Evolutionary conservation across 1,284 basidiomycete species (phyloP), one percentile per base, ranked within the genome.

Genomic region (Boletellus deceptivus): DNA sequence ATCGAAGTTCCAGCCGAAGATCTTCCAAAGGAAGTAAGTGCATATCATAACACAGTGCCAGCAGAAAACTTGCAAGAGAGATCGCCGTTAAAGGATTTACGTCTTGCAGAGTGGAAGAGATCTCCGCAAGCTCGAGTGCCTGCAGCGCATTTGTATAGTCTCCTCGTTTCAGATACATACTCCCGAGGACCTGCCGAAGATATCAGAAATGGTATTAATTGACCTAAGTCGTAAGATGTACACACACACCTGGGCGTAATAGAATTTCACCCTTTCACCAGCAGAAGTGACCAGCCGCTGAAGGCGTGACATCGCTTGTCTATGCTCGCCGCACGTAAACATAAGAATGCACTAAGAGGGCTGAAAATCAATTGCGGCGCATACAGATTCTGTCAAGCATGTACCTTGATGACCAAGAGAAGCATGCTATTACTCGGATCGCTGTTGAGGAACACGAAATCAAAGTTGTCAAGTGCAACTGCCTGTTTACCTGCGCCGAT

Each of bases 391-490:
- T 24, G 16, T 35, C 3, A 17, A 40, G 29, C 9, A 37, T 34
- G 18, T 16, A 49, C 49, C 25, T 51, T 49, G 34, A 51, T 17
- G 13, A 51, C 34, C 45, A 42, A 49, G 4, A 51, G 46, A 48
- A 51, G 17, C 20, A 36, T n/a, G 18, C 9, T 49, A 29, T 51
- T 46, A 18, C n/a, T 36, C 29, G 11, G 34, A 33, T 49, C 22
- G 2, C 38, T 9, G n/a, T 48, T 27, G 22, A 27, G 33, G 18
- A 51, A 49, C 20, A 41, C 46, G 3, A 50, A 41, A 18, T 50
- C 49, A 9, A 29, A 39, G 29, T 50, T 43, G 16, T 50, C 24
- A 3, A 50, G 29, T 6, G 43, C 49, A 27, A n/a, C 24, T 7
- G 40, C 49, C 17, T 31, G 38, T 20, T 50, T 27, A 5, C 43